phyloP scores from a whole-genome alignment of 805 yeast genomes.

The Teunomyces barrocoloradensis region DNA sequence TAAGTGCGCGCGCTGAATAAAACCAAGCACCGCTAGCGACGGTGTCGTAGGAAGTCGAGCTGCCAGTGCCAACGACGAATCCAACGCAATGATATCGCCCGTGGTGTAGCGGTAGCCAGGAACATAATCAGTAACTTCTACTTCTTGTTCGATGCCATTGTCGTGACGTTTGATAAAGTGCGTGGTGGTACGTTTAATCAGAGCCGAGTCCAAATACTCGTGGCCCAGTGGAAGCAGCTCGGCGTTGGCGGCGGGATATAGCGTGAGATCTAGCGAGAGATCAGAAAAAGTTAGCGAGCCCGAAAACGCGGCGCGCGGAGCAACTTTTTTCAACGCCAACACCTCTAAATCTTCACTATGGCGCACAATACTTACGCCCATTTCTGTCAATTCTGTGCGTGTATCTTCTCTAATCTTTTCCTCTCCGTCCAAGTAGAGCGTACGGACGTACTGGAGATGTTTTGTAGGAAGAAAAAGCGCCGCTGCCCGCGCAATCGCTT shows the following conservation, averaged over 20 bases:
- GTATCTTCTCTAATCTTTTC: not conserved
- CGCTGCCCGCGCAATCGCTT: conserved; percentile 14
- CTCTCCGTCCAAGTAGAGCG: conserved; percentile 15
- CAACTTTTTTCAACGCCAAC: conserved; percentile 29
- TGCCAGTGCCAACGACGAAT: conserved; percentile 44
- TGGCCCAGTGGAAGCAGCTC: conserved; percentile 39
- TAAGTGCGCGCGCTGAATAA: conserved; percentile 43
- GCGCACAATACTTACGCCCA: too few relatives aligned
- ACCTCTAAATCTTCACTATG: too few relatives aligned
- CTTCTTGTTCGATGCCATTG: conserved; percentile 4
- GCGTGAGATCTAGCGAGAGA: conserved; percentile 19
- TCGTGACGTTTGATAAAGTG: conserved; percentile 28
- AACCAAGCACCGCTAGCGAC: conserved; percentile 65
- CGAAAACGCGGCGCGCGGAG: conserved; percentile 46
- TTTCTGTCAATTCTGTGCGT: not conserved
- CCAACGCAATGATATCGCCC: conserved; percentile 42
- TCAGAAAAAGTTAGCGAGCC: conserved; percentile 52
- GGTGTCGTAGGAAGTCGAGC: conserved; percentile 44
- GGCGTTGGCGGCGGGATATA: conserved; percentile 53
- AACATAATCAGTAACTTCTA: conserved; percentile 29
- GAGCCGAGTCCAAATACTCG: conserved; percentile 23
- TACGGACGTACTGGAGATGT: conserved; percentile 18
- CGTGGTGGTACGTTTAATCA: conserved; percentile 21
- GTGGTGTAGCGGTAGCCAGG: conserved; percentile 70
- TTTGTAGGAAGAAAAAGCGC: conserved; percentile 17